Evolutionary conservation across 2,329 filamentous ascomycete genomes (phyloP), one percentile per base, ranked within the genome.

Genomic region (Onygena corvina): DNA sequence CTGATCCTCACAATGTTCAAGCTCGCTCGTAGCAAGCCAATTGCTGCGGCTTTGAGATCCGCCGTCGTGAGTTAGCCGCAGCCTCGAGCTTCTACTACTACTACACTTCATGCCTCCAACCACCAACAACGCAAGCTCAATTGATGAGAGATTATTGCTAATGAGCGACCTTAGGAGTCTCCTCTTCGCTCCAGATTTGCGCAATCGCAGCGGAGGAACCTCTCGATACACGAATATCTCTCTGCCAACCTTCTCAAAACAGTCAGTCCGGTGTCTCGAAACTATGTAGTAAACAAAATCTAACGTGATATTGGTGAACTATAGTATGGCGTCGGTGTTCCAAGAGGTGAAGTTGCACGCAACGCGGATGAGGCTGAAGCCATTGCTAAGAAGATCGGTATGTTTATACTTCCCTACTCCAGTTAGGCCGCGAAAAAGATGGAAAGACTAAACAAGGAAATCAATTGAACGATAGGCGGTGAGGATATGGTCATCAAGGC

Each of bases 401-500:
- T 56, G 67, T 58, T 47, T 48, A 52, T 36, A 16, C 48, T 29
- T 21, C 0, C 42, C 38, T 16, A 12, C 46, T 25, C 25, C 36
- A 16, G 18, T 14, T 42, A 47, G 23, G 29, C 49, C 33, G 25
- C 48, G 50, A 48, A 16, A 48, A 34, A 46, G 34, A 18, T 4
- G 1, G 20, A 14, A n/a, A 36, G 54, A 51, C 59, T 60, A 55
- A 59, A 7, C 4, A 11, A 29, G 34, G 18, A 20, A 40, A 50
- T n/a, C n/a, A n/a, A n/a, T n/a, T n/a, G 56, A 50, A 48, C 21
- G 46, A 51, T 60, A 75, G 84, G 78, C 59, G 78, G 78, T 62
- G 90, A 94, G 67, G 92, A 98, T 70, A 90, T 95, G 81, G 92
- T 98, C 61, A 96, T 98, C 79, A 98, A 98, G 80, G 92, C 92